Percentiles rank a stretch among this genome's conserved stretches.
Conservation (phyloP, 2,329 filamentous ascomycete genomes). For the Colletotrichum ledebouriae region DNA sequence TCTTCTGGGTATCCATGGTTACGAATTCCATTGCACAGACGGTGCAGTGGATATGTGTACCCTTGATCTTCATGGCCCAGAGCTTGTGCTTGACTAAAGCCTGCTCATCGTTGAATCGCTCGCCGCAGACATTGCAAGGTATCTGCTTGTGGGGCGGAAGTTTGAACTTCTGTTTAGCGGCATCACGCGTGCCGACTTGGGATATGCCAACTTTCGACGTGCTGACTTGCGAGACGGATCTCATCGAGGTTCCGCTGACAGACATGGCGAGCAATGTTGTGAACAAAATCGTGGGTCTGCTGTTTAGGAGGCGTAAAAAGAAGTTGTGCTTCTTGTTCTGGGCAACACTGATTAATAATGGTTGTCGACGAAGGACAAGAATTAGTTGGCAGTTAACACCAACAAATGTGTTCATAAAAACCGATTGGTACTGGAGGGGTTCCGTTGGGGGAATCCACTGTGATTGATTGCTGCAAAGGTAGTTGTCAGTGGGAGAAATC, state of each 20-base stretch:
- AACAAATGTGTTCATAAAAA: too few species aligned
- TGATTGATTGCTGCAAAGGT: too few species aligned
- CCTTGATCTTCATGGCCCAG: constrained; percentile 48
- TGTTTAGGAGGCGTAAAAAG: background rate
- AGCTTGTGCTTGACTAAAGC: constrained; percentile 44
- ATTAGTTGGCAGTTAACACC: too few species aligned
- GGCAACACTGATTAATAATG: too few species aligned
- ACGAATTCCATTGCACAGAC: constrained; percentile 55
- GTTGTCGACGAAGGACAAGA: too few species aligned
- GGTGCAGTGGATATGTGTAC: constrained; percentile 54
- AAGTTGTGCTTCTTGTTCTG: too few species aligned
- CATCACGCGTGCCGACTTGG: background rate
- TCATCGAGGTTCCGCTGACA: background rate
- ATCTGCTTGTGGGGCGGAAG: constrained; percentile 22
- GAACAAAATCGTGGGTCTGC: background rate
- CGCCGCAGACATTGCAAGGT: constrained; percentile 14
- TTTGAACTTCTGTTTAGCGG: background rate
- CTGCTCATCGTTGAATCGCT: constrained; percentile 15
- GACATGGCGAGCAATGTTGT: constrained; percentile 7
- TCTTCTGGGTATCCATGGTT: constrained; percentile 52
- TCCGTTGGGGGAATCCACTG: too few species aligned
- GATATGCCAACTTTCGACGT: background rate
- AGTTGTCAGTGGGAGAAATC: too few species aligned
- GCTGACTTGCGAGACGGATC: background rate
- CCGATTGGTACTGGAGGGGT: too few species aligned